Evolutionary conservation across 495 filamentous ascomycete genomes (phyloP).

Genomic region (Schizothecium vesticola): DNA sequence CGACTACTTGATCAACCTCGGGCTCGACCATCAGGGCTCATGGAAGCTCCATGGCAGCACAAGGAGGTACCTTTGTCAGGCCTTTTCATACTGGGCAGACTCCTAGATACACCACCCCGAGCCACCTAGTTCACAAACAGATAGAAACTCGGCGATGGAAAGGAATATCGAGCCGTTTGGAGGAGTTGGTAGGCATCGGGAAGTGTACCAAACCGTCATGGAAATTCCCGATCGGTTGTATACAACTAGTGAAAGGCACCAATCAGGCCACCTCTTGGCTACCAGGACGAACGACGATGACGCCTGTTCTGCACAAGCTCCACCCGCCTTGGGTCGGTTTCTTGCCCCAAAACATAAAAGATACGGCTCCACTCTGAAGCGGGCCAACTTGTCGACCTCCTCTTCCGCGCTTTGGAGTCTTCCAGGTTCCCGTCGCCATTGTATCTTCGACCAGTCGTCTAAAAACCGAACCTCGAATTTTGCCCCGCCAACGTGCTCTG

Average conservation of each 20-base stretch:
- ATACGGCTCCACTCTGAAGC: not conserved
- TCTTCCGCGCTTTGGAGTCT: not conserved
- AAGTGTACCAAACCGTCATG: not conserved
- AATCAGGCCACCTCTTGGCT: not conserved
- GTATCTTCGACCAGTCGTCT: not conserved
- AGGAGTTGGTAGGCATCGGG: no score
- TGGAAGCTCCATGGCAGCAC: no score
- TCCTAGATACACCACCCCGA: no score
- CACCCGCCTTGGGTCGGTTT: not conserved
- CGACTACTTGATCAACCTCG: not conserved
- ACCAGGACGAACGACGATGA: not conserved
- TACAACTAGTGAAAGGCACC: not conserved
- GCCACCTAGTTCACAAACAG: no score
- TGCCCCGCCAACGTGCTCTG: not conserved
- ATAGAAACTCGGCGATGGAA: no score
- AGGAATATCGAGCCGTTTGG: no score
- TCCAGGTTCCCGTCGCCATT: not conserved
- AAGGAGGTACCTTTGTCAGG: no score
- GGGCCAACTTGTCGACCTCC: not conserved
- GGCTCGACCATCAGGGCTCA: not conserved
- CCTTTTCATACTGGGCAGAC: no score
- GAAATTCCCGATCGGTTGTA: not conserved
- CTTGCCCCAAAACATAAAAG: not conserved
- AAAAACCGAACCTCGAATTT: not conserved
- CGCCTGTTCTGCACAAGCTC: not conserved